phyloP scores from a whole-genome alignment of 441 rosid genomes.

The Gossypium trilobum region DNA sequence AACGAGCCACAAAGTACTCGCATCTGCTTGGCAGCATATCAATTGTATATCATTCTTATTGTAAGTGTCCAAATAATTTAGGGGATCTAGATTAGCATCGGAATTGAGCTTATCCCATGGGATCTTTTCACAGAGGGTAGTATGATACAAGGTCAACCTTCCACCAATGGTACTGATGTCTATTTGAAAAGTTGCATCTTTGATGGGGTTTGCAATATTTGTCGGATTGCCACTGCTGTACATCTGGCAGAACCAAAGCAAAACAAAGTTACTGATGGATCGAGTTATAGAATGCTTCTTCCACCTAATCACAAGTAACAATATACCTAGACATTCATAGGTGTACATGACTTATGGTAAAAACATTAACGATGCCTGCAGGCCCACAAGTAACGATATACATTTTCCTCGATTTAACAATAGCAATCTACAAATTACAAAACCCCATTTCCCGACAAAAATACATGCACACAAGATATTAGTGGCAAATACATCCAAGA shows the following conservation, averaged over 20 bases:
- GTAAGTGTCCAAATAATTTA: constrained; percentile 63
- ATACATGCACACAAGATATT: neutral
- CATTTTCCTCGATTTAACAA: neutral
- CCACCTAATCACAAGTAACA: neutral
- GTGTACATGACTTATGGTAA: neutral
- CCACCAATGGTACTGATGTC: constrained; percentile 84
- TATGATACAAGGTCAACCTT: constrained; percentile 77
- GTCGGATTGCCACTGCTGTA: constrained; percentile 99
- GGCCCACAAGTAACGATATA: neutral
- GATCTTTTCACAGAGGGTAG: constrained; percentile 84
- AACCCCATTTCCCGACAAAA: neutral
- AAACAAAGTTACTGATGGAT: neutral
- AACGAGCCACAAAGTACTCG: constrained; percentile 81
- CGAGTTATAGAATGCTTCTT: neutral
- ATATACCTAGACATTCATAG: neutral
- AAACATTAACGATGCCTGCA: neutral
- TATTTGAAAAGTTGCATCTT: constrained; percentile 80
- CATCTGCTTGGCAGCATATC: constrained; percentile 95
- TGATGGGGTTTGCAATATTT: constrained; percentile 90
- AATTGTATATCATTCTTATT: constrained; percentile 81
- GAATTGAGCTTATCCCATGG: constrained; percentile 56
- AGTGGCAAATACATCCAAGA: constrained; percentile 4
- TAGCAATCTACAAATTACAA: neutral
- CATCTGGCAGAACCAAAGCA: constrained; percentile 47
- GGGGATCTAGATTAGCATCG: constrained; percentile 57